These are phyloP conservation scores for Alloteropsis semialata DNA, from an alignment of 176 grass and related monocot genomes.

Conservation along the genomic window DNA sequence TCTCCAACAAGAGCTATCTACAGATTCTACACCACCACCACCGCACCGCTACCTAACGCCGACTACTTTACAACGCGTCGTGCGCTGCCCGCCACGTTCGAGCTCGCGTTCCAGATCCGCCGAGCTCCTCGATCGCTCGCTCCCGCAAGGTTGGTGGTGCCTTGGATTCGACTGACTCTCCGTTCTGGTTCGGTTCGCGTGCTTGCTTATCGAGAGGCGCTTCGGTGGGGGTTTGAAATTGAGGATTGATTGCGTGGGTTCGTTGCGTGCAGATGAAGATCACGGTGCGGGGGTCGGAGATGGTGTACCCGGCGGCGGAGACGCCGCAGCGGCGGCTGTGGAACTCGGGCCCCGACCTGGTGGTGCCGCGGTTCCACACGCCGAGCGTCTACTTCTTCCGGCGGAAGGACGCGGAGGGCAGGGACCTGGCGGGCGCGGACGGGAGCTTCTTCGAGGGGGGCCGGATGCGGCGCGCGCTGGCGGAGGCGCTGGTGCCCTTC, in stretches of 20 bases:
- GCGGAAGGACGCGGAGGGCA: not conserved
- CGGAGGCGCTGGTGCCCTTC: conserved; percentile 72
- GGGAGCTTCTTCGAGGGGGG: conserved; percentile 62
- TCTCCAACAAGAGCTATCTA: conserved; percentile 51
- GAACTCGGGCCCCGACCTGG: conserved; percentile 79
- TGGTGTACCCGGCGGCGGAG: conserved; percentile 62
- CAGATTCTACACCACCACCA: not conserved
- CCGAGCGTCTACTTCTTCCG: conserved; percentile 89
- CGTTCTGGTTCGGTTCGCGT: not conserved
- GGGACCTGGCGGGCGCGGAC: not conserved
- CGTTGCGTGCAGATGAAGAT: conserved; percentile 47
- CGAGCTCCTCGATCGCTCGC: not conserved
- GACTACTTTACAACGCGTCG: conserved; percentile 1
- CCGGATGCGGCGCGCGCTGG: conserved; percentile 62
- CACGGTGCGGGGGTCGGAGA: conserved; percentile 57
- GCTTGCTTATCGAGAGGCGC: too few relatives aligned
- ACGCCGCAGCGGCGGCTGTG: conserved; percentile 58
- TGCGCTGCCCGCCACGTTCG: not conserved
- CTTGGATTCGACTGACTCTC: not conserved
- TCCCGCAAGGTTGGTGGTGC: not conserved
- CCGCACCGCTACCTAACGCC: not conserved
- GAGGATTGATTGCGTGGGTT: too few relatives aligned
- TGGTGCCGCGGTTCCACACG: conserved; percentile 87
- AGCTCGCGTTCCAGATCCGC: not conserved
- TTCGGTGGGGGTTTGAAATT: too few relatives aligned